Evolutionary conservation across 305 asterid genomes (phyloP).

Genomic region (Plantago rigida): DNA sequence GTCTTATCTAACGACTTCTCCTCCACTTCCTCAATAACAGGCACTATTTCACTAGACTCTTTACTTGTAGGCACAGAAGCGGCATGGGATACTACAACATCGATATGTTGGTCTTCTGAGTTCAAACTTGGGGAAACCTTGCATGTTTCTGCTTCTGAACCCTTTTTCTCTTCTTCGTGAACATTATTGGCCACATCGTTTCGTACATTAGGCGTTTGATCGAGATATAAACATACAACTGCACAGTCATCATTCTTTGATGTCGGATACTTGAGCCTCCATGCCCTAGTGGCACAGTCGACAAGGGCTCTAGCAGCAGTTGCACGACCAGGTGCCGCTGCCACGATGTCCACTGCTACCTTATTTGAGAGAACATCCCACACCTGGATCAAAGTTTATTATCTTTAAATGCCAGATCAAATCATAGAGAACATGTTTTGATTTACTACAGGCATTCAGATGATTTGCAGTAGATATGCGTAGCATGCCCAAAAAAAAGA

Average conservation of each 20-base stretch:
- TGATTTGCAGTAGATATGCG: too few relatives aligned
- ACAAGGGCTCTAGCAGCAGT: slow-evolving; percentile 84
- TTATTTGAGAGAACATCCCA: slow-evolving; percentile 96
- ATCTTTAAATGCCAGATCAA: too few relatives aligned
- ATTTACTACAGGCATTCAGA: too few relatives aligned
- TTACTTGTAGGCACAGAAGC: slow-evolving; percentile 25
- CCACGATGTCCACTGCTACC: slow-evolving; percentile 84
- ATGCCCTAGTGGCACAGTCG: slow-evolving; percentile 86
- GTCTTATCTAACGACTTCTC: slow-evolving; percentile 31
- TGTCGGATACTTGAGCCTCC: slow-evolving; percentile 96
- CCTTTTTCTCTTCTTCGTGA: slow-evolving; percentile 25
- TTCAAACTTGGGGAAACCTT: slow-evolving; percentile 18
- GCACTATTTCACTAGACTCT: slow-evolving; percentile 61
- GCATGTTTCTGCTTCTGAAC: slow-evolving; percentile 17
- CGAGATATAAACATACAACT: slow-evolving; percentile 69
- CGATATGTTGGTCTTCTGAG: slow-evolving; percentile 8
- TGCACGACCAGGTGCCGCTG: slow-evolving; percentile 75
- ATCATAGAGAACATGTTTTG: too few relatives aligned
- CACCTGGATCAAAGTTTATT: slow-evolving; percentile 36
- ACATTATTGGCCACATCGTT: slow-evolving; percentile 17
- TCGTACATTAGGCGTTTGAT: slow-evolving; percentile 28
- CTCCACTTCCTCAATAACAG: slow-evolving; percentile 43
- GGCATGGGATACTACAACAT: slow-evolving; percentile 24
- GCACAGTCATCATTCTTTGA: slow-evolving; percentile 96
- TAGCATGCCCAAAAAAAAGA: too few relatives aligned